Evolutionary conservation across 768 basidiomycete species (phyloP), one percentile per base, ranked within the genome.

Genomic region (Flagelloscypha sp.): DNA sequence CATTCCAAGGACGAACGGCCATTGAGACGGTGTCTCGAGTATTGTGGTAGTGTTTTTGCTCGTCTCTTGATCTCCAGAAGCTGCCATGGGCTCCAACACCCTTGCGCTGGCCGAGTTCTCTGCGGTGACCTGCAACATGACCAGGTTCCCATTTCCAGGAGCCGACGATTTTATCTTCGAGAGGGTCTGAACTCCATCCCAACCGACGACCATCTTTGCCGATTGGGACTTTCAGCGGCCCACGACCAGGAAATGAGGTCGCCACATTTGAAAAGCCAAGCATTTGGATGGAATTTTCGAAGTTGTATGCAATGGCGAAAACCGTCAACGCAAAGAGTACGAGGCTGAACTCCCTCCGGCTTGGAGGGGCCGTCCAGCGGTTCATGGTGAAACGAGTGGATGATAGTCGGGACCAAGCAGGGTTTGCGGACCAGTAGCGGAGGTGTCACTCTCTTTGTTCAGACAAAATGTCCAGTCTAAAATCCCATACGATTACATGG

Each of bases 301-400:
- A 58, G 57, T 89, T 84, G 53, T 79, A 84, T 24, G 84, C 72
- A 29, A 90, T 55, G 19, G 82, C 57, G 50, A 88, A 84, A 33
- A 75, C 56, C 11, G 73, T 62, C 21, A 85, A 53, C 7, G 78
- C 73, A 46, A 81, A 72, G 23, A 86, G 59, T 41, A 84, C 48
- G 46, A 92, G 70, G 7, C 74, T 65, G 21, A 82, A 46, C 57
- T 92, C 89, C 44, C 87, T 75, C 44, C 79, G 72, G 31, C 71
- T 82, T 8, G 81, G 86, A 34, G 76, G 72, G 3, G 74, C 65
- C 27, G 61, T 56, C 80, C 82, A 84, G 38, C 63, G 58, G 77
- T 78, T 79, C 32, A 43, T 24, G 24, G 16, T 21, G 24, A 11
- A 38, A 17, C n/a, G n/a, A n/a, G n/a, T n/a, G n/a, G n/a, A n/a